These are phyloP conservation scores for Carnegiea gigantea DNA, from an alignment of 179 eudicot species.

Conservation along the genomic window DNA sequence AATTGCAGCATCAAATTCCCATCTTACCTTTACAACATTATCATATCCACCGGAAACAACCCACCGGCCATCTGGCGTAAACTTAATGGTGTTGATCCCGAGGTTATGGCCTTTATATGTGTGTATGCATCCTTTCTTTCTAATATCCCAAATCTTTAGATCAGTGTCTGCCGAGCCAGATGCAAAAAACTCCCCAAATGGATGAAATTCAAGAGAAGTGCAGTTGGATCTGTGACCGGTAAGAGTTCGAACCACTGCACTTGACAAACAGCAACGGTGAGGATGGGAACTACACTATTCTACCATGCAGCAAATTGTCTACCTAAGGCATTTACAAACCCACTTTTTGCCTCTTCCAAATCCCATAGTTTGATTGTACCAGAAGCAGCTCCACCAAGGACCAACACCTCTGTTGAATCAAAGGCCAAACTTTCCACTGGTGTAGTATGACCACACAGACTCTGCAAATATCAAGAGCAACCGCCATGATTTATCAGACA, in stretches of 20 bases:
- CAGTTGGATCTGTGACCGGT: slow-evolving; percentile 87
- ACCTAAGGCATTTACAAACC: slow-evolving; percentile 30
- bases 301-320: not conserved
- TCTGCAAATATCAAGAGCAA: slow-evolving; percentile 47
- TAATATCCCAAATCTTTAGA: slow-evolving; percentile 90
- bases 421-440: slow-evolving; percentile 85
- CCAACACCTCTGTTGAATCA: slow-evolving; percentile 73
- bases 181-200: slow-evolving; percentile 97
- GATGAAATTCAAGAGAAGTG: slow-evolving; percentile 89
- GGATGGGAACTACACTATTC: slow-evolving; percentile 26
- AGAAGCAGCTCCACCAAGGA: slow-evolving; percentile 89
- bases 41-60: slow-evolving; percentile 96
- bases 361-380: slow-evolving; percentile 93
- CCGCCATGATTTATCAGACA: not conserved
- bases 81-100: slow-evolving; percentile 78
- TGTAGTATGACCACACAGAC: slow-evolving; percentile 89
- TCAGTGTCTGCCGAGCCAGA: slow-evolving; percentile 95
- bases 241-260: slow-evolving; percentile 93
- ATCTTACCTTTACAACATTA: slow-evolving; percentile 83
- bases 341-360: slow-evolving; percentile 85
- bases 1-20: slow-evolving; percentile 5
- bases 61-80: slow-evolving; percentile 98
- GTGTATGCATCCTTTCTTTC: slow-evolving; percentile 89
- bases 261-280: slow-evolving; percentile 37
- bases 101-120: slow-evolving; percentile 89